Evolutionary conservation across 148 eudicot species (phyloP).

Genomic region (Rhododendron simsii): DNA sequence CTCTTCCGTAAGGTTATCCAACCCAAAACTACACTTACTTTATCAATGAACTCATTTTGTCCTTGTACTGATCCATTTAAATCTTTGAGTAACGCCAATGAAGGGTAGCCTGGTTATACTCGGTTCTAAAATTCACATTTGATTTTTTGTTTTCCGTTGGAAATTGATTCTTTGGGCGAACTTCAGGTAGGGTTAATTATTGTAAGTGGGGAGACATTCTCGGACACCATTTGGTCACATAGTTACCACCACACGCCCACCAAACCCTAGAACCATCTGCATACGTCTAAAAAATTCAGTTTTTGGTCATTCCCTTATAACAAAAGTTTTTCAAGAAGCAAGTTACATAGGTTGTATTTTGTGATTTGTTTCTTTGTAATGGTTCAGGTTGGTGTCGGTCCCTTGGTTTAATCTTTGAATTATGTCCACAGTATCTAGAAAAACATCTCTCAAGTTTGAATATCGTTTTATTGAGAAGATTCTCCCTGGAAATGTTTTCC

Average conservation of each 20-base stretch:
- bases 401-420: not conserved
- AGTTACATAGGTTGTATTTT: not conserved
- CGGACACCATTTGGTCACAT: not conserved
- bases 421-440: not conserved
- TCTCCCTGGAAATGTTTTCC: not conserved
- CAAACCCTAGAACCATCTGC: not conserved
- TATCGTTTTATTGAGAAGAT: not conserved
- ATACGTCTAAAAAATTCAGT: not conserved
- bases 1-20: constrained; percentile 66
- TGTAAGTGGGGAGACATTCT: not conserved
- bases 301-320: not conserved
- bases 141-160: not conserved
- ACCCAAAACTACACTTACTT: constrained; percentile 15
- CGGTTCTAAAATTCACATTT: not conserved
- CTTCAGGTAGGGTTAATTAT: not conserved
- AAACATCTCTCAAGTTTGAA: not conserved
- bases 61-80: not conserved
- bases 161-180: not conserved
- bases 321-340: not conserved
- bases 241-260: too few relatives aligned
- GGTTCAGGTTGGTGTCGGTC: not conserved
- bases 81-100: not conserved
- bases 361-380: not conserved
- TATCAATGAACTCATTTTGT: not conserved
- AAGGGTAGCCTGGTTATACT: not conserved